Base-by-base conservation (phyloP, 495 filamentous ascomycete species). In the Aspergillus sparsus region DNA sequence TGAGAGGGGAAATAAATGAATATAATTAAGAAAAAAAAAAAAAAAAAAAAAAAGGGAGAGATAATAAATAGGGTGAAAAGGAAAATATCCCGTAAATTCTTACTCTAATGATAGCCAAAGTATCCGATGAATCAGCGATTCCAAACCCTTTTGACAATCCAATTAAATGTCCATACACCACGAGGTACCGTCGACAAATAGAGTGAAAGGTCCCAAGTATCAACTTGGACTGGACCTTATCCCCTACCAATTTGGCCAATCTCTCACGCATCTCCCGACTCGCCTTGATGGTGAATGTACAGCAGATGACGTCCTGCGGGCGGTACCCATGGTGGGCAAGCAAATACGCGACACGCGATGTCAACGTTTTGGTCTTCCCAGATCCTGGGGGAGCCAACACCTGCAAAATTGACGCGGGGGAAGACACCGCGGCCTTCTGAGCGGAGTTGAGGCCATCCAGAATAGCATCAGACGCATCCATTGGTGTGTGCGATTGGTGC, bases 201-300 rank as follows among this genome's bases (percentile, higher is more conserved):
- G 92, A 95, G 74, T 99, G 95, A 65, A 99, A 99, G 9, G 95
- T 99, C 12, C 95, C 95, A 11, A 99, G 78, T 42, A 97, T 83
- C 57, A 99, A 74, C 63, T 86, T 89, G 47, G 81, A 86, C 73
- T 93, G 91, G 32, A 89, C 72, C 2, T 85, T 88, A 64, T 90
- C 84, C 4, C 92, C 92, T 16, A 98, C 80, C 11, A 94, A 79
- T 59, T 84, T 86, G 0, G 87, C 85, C 36, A 99, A 87, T 27
- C 95, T 84, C 66, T 91, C 85, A 60, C 91, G 91, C 95, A 99
- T 99, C 74, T 99, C 95, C 15, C 89, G 86, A 15, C 94, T 90
- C 5, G 94, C 94, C 72, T 98, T 99, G 70, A 96, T 90, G 3
- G 95, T 99, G 70, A 99, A 99, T 0, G 95, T 99, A 60, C 93